A percentile compares a stretch with the other conserved stretches of the same genome.
Evolutionary conservation across 352 stramenopile species (phyloP).

Genomic region (Pilasporangium apinafurcum): DNA sequence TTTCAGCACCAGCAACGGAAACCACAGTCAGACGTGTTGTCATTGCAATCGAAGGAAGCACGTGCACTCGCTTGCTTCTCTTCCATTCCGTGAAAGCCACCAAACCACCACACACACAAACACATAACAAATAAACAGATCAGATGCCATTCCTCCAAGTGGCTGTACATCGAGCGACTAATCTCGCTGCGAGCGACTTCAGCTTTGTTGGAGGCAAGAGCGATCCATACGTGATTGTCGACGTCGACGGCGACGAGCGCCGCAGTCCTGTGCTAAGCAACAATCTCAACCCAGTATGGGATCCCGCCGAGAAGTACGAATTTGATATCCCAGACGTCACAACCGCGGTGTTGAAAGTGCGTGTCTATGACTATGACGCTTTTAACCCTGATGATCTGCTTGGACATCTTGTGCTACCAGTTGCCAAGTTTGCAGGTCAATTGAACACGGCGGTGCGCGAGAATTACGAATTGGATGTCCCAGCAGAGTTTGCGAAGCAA

Average conservation of each 20-base stretch:
- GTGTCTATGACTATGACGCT: constrained; percentile 64
- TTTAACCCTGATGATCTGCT: constrained; percentile 64
- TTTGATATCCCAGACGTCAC: constrained; percentile 40
- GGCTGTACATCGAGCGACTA: constrained; percentile 31
- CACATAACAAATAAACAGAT: background rate
- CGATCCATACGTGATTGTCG: constrained; percentile 68
- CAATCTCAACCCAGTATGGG: constrained; percentile 61
- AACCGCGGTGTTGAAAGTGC: constrained; percentile 37
- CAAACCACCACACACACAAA: background rate
- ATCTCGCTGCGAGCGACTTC: constrained; percentile 62
- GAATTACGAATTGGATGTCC: constrained; percentile 42
- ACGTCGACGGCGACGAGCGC: constrained; percentile 36
- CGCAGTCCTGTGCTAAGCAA: constrained; percentile 59
- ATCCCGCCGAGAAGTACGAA: constrained; percentile 46
- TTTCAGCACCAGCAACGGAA: too few species aligned
- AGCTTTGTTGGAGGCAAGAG: constrained; percentile 50
- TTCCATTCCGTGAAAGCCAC: too few species aligned
- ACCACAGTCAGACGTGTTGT: too few species aligned
- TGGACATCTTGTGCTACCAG: constrained; percentile 37
- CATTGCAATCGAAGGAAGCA: too few species aligned
- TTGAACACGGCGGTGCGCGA: constrained; percentile 38
- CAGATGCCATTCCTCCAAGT: constrained; percentile 49
- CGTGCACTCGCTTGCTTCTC: too few species aligned
- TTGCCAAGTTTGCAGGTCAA: constrained; percentile 38
- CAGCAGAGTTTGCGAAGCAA: constrained; percentile 29